Evolutionary conservation across 2,329 filamentous ascomycete genomes (phyloP), one percentile per base, ranked within the genome.

Genomic region (Fonsecaea multimorphosa): DNA sequence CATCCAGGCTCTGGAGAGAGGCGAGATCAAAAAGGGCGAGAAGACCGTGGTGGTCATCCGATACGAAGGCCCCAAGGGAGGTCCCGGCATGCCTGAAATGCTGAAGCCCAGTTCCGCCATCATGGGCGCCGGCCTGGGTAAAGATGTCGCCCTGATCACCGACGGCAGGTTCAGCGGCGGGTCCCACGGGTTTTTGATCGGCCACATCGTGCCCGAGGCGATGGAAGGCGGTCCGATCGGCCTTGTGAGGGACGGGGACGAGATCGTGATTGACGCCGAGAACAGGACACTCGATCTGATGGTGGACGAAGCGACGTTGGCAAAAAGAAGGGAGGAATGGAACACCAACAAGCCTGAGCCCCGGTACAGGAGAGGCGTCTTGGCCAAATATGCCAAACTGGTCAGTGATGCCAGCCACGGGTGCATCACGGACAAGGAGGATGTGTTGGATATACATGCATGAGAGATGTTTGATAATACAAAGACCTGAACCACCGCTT

Each of bases 161-260:
- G 89, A 92, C 72, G 89, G 89, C 0, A 87, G 91, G 44, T 93
- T 92, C 83, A 90, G 87, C 8, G 92, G 92, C 64, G 92, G 91
- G 59, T 90, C 87, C 68, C 91, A 95, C 84, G 91, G 91, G 44
- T 95, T 95, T 85, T 82, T 95, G 72, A 94, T 95, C 73, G 91
- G 91, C 1, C 91, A 95, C 79, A 90, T 96, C 68, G 91, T 93
- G 46, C 92, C 92, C 29, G 92, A 96, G 80, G 92, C 92, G 8
- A 89, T 91, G 75, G 91, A 91, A 70, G 92, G 92, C 57, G 92
- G 92, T 0, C 92, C 92, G 1, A 95, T 96, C 68, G 92, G 86
- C 14, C 84, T 96, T 11, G 90, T 95, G n/a, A 78, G 85, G 72
- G 89, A 96, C 71, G 92, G 92, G 29, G 92, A 96, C 76, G 84